Percentiles rank a stretch among this genome's conserved stretches.
Conservation (phyloP, 169 alveolate species). For the Cryptosporidium bovis region DNA sequence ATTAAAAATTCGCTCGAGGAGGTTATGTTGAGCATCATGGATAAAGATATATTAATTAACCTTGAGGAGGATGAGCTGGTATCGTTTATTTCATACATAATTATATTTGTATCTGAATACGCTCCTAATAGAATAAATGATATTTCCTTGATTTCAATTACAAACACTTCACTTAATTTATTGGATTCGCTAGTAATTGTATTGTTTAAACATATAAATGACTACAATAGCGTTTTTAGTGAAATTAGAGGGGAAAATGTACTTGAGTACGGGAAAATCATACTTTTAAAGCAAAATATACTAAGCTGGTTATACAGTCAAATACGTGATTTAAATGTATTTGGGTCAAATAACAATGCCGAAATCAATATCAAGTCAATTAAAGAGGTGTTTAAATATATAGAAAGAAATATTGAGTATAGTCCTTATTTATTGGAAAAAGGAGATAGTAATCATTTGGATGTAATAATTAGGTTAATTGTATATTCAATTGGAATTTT, state of each 20-base stretch:
- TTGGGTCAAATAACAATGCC: too few relatives aligned
- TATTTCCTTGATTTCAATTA: too few relatives aligned
- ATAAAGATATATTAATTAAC: background rate
- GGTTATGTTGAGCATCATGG: background rate
- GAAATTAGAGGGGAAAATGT: too few relatives aligned
- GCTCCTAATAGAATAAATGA: background rate
- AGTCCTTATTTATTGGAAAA: background rate
- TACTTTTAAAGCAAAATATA: too few relatives aligned
- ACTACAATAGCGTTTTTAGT: too few relatives aligned
- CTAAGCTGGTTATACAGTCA: too few relatives aligned
- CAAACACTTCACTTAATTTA: too few relatives aligned
- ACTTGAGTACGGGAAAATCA: too few relatives aligned
- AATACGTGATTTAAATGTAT: too few relatives aligned
- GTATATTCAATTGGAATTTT: conserved; percentile 18
- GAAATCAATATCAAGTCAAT: background rate
- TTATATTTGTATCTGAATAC: background rate
- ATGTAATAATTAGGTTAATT: background rate
- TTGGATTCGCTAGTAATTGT: too few relatives aligned
- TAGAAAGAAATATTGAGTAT: background rate
- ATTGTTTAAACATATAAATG: too few relatives aligned
- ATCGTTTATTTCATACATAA: background rate
- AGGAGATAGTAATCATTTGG: conserved; percentile 5
- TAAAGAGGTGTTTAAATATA: conserved; percentile 10
- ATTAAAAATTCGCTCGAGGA: too few relatives aligned
- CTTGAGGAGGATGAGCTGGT: conserved; percentile 6